Evolutionary conservation across 2,329 filamentous ascomycete genomes (phyloP), one percentile per base, ranked within the genome.

Genomic region (Cladosporium halotolerans): DNA sequence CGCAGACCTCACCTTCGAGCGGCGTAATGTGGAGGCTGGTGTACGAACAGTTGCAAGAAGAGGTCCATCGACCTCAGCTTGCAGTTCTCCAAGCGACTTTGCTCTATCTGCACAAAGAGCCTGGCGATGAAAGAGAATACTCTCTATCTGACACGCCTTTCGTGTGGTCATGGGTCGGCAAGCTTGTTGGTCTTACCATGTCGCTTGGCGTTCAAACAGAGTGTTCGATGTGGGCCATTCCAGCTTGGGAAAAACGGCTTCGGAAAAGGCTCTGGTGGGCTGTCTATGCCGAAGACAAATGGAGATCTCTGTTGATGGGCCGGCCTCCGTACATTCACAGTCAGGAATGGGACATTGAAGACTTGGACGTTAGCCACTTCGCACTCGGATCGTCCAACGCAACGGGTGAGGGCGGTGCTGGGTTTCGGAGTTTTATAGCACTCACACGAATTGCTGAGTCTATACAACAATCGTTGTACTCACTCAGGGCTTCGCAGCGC

Each of bases 241-340:
- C 48, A 5, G 38, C 31, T 31, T 51, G 48, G 48, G 48, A 51
- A n/a, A 51, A 51, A n/a, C 41, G 48, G 16, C 11, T 51, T 9
- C 40, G 48, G 14, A 51, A 36, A 28, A 40, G 48, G 16, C 19
- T 51, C 10, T 51, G 48, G 48, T 51, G 48, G 48, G 40, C 48
- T 9, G 48, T 51, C n/a, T 51, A 51, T 11, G 48, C 48, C 9
- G 48, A 51, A 36, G 48, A 51, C n/a, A 51, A 51, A 14, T 51
- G 48, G 48, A 18, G 48, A 28, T 43, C 48, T 5, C 48, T 51
- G 3, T n/a, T 51, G 13, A 51, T 44, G 32, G 48, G 48, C n/a
- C 48, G 48, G 3, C 48, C 48, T 11, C 40, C 48, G 8, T 51
- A 51, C 40, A 51, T 51, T 28, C 40, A 51, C 14, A 16, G 18